Percentiles rank a stretch among this genome's conserved stretches.
phyloP scores from a whole-genome alignment of 176 grass and related monocot genomes.

The Areca catechu region DNA sequence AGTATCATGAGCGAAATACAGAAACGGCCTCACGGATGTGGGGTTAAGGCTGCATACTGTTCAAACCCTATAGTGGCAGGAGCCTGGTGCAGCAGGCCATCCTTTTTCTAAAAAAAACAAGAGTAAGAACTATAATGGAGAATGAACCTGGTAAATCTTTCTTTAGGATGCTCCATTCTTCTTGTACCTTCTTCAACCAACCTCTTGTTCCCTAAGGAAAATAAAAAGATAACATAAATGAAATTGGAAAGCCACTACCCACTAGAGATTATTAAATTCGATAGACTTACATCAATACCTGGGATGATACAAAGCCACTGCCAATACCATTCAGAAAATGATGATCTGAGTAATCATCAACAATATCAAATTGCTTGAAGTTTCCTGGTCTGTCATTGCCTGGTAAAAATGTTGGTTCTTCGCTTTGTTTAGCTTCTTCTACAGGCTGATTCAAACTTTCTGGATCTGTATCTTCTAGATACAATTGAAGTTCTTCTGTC shows the following conservation, averaged over 20 bases:
- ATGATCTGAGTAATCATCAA: slow-evolving; percentile 44
- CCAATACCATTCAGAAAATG: slow-evolving; percentile 51
- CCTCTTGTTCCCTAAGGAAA: slow-evolving; percentile 20
- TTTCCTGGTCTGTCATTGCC: slow-evolving; percentile 34
- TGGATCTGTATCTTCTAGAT: slow-evolving; percentile 24
- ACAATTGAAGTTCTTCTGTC: slow-evolving; percentile 29
- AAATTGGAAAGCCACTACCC: neutral
- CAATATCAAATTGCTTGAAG: slow-evolving; percentile 73
- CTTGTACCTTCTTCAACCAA: slow-evolving; percentile 64
- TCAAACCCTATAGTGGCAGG: too few species aligned
- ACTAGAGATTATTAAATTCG: neutral
- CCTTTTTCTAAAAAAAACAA: too few species aligned
- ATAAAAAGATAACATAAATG: neutral
- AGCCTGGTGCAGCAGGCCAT: too few species aligned
- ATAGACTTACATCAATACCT: slow-evolving; percentile 5
- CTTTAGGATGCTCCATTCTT: slow-evolving; percentile 75
- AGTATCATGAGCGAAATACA: too few species aligned
- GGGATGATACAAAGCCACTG: slow-evolving; percentile 29
- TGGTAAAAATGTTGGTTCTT: slow-evolving; percentile 28
- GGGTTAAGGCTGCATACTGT: too few species aligned
- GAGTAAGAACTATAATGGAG: too few species aligned
- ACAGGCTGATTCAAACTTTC: slow-evolving; percentile 21
- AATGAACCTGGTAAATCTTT: slow-evolving; percentile 69
- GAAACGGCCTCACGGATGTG: too few species aligned
- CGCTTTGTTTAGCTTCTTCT: slow-evolving; percentile 29